Evolutionary conservation across 1,284 basidiomycete genomes (phyloP).

Genomic region (Malassezia slooffiae): DNA sequence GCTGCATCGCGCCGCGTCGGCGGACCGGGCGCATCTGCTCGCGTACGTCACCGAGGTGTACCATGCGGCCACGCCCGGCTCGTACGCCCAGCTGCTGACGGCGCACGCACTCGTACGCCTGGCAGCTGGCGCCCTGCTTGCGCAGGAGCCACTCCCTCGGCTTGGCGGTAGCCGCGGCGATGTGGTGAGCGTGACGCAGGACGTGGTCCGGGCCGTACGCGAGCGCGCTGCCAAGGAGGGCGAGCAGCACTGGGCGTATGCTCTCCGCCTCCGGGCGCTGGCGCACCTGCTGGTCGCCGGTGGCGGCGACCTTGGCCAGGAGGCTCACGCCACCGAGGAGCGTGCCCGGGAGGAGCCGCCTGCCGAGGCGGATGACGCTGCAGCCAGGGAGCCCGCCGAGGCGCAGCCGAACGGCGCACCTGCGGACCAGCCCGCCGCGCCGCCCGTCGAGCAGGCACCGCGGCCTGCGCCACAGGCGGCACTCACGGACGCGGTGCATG

Average conservation of each 20-base stretch:
- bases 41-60: constrained; percentile 7
- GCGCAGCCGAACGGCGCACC: too few species aligned
- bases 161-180: not conserved
- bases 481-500: too few species aligned
- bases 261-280: constrained; percentile 1
- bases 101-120: constrained; percentile 5
- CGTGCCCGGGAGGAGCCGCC: too few species aligned
- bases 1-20: constrained; percentile 8
- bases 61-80: too few species aligned
- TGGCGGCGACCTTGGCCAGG: too few species aligned
- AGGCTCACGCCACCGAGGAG: too few species aligned
- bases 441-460: too few species aligned
- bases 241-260: constrained; percentile 1
- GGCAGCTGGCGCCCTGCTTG: not conserved
- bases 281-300: constrained; percentile 1
- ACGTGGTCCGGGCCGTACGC: not conserved
- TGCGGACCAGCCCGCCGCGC: too few species aligned
- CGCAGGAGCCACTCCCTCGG: not conserved
- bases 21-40: constrained; percentile 3
- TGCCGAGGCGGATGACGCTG: too few species aligned
- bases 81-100: constrained; percentile 4
- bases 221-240: constrained; percentile 1
- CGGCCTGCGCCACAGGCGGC: too few species aligned
- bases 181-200: constrained; percentile 3
- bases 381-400: too few species aligned